Conservation (phyloP, 2,329 filamentous ascomycete species). For the Neoscytalidium dimidiatum region DNA sequence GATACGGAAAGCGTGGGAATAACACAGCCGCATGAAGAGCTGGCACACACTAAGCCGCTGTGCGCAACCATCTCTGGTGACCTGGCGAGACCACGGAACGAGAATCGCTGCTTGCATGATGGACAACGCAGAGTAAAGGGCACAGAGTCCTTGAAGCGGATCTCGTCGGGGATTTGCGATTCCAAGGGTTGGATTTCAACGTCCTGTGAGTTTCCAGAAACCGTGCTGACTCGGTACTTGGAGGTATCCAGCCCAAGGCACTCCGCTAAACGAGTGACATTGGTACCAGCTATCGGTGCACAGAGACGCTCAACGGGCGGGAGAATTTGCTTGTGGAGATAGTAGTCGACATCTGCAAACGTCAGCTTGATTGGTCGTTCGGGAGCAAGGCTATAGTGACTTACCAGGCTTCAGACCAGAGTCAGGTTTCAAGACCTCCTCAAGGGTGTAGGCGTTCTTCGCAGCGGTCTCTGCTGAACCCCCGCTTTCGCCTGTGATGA, state of each 20-base stretch:
- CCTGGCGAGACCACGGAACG: constrained; percentile 73
- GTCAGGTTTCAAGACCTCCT: constrained; percentile 79
- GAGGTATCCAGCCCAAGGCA: constrained; percentile 88
- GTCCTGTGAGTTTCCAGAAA: constrained; percentile 47
- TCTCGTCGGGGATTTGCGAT: constrained; percentile 86
- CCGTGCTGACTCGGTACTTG: constrained; percentile 76
- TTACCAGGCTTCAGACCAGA: constrained; percentile 66
- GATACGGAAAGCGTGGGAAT: constrained; percentile 74
- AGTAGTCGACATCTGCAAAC: constrained; percentile 82
- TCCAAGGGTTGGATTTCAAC: constrained; percentile 84
- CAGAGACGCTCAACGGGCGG: constrained; percentile 97
- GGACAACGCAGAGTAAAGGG: constrained; percentile 80
- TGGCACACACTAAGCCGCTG: constrained; percentile 72
- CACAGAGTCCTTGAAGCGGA: constrained; percentile 81
- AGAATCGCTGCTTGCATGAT: constrained; percentile 69
- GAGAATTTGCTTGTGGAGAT: constrained; percentile 97
- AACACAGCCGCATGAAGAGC: constrained; percentile 60
- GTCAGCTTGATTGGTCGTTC: background rate
- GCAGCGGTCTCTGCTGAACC: constrained; percentile 69
- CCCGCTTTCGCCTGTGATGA: constrained; percentile 74
- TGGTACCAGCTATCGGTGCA: constrained; percentile 91
- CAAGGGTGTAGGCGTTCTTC: constrained; percentile 84
- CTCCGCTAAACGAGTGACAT: constrained; percentile 84
- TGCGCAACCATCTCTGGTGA: constrained; percentile 63
- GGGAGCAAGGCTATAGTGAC: background rate